Evolutionary conservation across 148 eudicot species (phyloP).

Genomic region (Fagopyrum tataricum): DNA sequence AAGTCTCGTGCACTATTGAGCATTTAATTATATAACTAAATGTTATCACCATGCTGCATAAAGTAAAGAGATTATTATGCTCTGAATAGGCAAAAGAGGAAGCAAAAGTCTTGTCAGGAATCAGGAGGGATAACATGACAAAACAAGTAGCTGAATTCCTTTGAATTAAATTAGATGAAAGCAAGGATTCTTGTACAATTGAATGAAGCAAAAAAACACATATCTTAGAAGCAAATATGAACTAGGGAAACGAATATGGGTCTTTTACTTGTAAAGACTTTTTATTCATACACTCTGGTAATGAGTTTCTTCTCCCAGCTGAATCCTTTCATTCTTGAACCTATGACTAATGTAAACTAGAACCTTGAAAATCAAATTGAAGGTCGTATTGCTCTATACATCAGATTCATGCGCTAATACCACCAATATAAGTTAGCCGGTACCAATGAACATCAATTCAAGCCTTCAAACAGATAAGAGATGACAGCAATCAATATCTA

Average conservation of each 20-base stretch:
- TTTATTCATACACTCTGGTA: conserved; percentile 8
- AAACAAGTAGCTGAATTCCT: background rate
- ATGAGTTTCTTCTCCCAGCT: conserved; percentile 3
- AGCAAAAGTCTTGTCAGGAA: background rate
- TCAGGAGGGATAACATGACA: background rate
- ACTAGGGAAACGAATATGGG: background rate
- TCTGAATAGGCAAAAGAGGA: background rate
- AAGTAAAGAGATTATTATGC: background rate
- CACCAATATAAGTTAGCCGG: background rate
- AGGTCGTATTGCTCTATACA: conserved; percentile 2
- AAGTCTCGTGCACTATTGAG: background rate
- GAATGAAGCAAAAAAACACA: conserved; percentile 7
- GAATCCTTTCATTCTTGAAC: conserved; percentile 7
- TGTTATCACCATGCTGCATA: background rate
- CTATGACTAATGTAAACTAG: background rate
- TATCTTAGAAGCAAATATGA: background rate
- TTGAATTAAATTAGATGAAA: conserved; percentile 4
- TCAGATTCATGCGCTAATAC: background rate
- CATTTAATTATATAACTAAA: background rate
- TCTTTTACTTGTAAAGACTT: background rate
- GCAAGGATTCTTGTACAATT: background rate
- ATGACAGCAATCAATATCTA: background rate
- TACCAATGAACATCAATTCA: background rate
- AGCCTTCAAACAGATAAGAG: conserved; percentile 3
- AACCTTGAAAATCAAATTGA: conserved; percentile 1